These are phyloP conservation scores for Aspergillus hiratsukae DNA, from an alignment of 2,329 filamentous ascomycete species.

Conservation along the genomic window DNA sequence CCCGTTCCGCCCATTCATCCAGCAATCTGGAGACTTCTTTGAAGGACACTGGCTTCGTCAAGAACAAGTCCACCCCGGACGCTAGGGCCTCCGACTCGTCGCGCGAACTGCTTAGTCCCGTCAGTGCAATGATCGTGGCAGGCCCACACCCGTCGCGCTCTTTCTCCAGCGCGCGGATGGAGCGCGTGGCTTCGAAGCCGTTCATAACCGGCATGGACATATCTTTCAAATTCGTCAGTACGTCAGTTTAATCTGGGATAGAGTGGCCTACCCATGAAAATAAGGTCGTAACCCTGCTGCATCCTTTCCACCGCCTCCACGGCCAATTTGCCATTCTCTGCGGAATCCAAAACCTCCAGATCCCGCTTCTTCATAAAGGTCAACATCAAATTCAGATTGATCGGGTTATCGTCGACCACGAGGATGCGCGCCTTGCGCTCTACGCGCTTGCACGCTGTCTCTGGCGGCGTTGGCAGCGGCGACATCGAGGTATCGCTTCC, in stretches of 20 bases:
- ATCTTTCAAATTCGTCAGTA: constrained; percentile 19
- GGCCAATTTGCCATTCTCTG: constrained; percentile 41
- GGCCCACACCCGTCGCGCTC: constrained; percentile 27
- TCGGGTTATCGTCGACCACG: constrained; percentile 45
- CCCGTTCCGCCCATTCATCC: constrained; percentile 26
- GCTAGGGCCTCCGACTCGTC: constrained; percentile 42
- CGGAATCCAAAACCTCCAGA: constrained; percentile 32
- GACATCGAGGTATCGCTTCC: constrained; percentile 7
- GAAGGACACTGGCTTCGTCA: constrained; percentile 46
- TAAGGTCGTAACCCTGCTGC: constrained; percentile 37
- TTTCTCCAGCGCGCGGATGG: constrained; percentile 42
- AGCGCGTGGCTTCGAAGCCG: constrained; percentile 44
- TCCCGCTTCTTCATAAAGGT: constrained; percentile 40
- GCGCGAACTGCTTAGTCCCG: constrained; percentile 40
- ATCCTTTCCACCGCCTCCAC: constrained; percentile 36
- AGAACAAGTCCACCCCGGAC: constrained; percentile 43
- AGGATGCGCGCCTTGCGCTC: constrained; percentile 27
- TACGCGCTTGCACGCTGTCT: constrained; percentile 8
- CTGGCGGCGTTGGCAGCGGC: neutral
- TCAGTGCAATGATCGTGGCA: constrained; percentile 43
- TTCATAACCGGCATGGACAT: constrained; percentile 48
- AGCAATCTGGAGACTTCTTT: constrained; percentile 40
- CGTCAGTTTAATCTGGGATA: neutral
- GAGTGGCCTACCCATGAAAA: constrained; percentile 39
- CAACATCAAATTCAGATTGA: constrained; percentile 43